Percentiles rank a stretch among this genome's conserved stretches.
These are phyloP conservation scores for Apostasia ramifera DNA, from an alignment of 106 monocot genomes.

Conservation along the genomic window DNA sequence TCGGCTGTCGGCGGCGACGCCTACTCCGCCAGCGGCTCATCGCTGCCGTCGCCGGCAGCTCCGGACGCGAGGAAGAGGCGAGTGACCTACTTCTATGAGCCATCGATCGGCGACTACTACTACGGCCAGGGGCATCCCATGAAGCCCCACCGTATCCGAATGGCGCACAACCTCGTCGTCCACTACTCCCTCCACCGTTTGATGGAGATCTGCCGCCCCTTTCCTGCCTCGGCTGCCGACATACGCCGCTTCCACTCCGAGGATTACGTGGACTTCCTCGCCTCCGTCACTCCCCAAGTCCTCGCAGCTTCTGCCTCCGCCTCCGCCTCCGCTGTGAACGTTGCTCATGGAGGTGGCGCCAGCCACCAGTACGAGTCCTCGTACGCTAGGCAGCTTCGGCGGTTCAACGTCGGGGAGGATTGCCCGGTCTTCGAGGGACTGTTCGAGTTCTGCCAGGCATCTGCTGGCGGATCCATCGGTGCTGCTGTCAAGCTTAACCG, in stretches of 20 bases:
- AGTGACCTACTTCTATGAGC: slow-evolving; percentile 25
- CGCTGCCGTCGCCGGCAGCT: slow-evolving; percentile 10
- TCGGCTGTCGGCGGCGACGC: not conserved
- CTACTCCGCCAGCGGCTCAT: slow-evolving; percentile 8
- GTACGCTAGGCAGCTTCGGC: not conserved
- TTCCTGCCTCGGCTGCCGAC: slow-evolving; percentile 15
- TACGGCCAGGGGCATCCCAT: slow-evolving; percentile 22
- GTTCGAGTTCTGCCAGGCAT: slow-evolving; percentile 27
- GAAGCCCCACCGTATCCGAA: slow-evolving; percentile 22
- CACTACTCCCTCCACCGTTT: slow-evolving; percentile 15
- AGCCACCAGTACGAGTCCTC: not conserved
- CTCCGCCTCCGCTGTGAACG: not conserved
- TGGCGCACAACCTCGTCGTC: slow-evolving; percentile 15
- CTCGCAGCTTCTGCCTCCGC: not conserved
- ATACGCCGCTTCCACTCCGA: slow-evolving; percentile 21
- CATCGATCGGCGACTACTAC: slow-evolving; percentile 21
- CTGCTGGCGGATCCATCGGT: slow-evolving; percentile 18
- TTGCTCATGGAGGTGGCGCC: not conserved
- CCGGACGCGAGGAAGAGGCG: slow-evolving; percentile 16
- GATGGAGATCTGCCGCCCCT: slow-evolving; percentile 14
- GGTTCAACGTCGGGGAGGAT: slow-evolving; percentile 24
- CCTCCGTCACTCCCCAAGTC: slow-evolving; percentile 6
- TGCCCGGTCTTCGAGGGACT: slow-evolving; percentile 22
- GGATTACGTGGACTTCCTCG: slow-evolving; percentile 26
- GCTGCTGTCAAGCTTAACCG: slow-evolving; percentile 18